phyloP scores from a whole-genome alignment of 2,329 filamentous ascomycete genomes.

The Ophiostoma piceae region DNA sequence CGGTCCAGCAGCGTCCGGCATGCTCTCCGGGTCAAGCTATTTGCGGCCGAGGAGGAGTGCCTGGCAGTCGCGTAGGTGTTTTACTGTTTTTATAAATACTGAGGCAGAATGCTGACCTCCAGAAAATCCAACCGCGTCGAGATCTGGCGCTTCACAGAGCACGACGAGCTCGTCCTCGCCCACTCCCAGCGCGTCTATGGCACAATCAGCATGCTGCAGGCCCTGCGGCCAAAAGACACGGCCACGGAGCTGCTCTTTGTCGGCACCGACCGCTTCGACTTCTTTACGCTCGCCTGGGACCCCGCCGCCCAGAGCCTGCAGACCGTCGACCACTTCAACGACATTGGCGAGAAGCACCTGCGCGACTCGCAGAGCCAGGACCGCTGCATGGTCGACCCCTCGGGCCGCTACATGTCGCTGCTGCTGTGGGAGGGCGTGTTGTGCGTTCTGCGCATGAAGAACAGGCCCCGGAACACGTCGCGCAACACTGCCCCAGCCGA shows the following conservation, averaged over 20 bases:
- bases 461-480: constrained; percentile 35
- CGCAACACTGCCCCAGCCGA: constrained; percentile 32
- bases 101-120: background rate
- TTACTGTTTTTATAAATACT: too few species aligned
- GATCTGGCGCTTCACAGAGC: constrained; percentile 65
- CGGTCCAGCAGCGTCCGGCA: constrained; percentile 85
- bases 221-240: constrained; percentile 68
- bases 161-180: constrained; percentile 60
- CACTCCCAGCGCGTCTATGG: constrained; percentile 73
- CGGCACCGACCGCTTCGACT: constrained; percentile 82
- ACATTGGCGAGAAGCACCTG: constrained; percentile 55
- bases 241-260: constrained; percentile 82
- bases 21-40: constrained; percentile 73
- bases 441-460: constrained; percentile 49
- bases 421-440: constrained; percentile 58
- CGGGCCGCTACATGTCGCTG: constrained; percentile 55
- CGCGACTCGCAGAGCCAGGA: constrained; percentile 78
- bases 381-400: constrained; percentile 77
- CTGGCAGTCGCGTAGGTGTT: constrained; percentile 75
- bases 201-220: constrained; percentile 78
- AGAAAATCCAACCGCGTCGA: constrained; percentile 83
- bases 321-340: constrained; percentile 48
- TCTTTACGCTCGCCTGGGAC: constrained; percentile 88
- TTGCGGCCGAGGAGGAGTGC: constrained; percentile 69
- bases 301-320: constrained; percentile 46